These are phyloP conservation scores for Annulohypoxylon stygium DNA, from an alignment of 495 filamentous ascomycete species.

Conservation along the genomic window DNA sequence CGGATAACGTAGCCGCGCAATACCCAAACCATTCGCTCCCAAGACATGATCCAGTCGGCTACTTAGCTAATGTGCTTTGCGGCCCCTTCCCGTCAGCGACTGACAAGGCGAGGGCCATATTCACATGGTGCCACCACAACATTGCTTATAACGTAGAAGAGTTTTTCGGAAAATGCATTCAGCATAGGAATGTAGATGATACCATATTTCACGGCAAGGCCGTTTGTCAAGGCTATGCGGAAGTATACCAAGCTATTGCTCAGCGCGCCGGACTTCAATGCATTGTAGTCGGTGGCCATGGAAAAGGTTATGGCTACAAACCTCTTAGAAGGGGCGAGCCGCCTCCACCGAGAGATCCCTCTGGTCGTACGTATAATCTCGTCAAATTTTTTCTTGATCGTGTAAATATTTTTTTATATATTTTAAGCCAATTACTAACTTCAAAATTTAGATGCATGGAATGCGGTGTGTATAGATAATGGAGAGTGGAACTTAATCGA, in stretches of 20 bases:
- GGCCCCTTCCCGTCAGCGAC: conserved; percentile 82
- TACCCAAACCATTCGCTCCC: conserved; percentile 79
- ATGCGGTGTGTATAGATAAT: conserved; percentile 85
- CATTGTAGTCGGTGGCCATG: conserved; percentile 80
- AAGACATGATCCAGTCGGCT: conserved; percentile 68
- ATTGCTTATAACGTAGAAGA: conserved; percentile 82
- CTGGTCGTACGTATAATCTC: conserved; percentile 53
- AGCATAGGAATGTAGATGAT: conserved; percentile 72
- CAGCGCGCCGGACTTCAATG: conserved; percentile 78
- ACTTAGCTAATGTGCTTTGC: conserved; percentile 82
- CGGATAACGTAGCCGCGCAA: conserved; percentile 81
- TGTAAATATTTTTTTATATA: too few relatives aligned
- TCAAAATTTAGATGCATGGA: conserved; percentile 78
- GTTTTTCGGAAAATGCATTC: conserved; percentile 78
- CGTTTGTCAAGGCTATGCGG: conserved; percentile 93
- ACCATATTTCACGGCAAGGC: conserved; percentile 80
- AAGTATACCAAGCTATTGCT: conserved; percentile 82
- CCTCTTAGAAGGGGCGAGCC: conserved; percentile 66
- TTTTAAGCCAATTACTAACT: conserved; percentile 53
- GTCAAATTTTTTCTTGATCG: background rate
- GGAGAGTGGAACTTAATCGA: conserved; percentile 94
- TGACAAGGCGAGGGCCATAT: conserved; percentile 91
- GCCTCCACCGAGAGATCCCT: conserved; percentile 67
- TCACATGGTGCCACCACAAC: conserved; percentile 96
- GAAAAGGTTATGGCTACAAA: conserved; percentile 84